A percentile compares a stretch with the other conserved stretches of the same genome.
These are phyloP conservation scores for Terana coerulea DNA, from an alignment of 768 basidiomycete genomes.

Conservation along the genomic window DNA sequence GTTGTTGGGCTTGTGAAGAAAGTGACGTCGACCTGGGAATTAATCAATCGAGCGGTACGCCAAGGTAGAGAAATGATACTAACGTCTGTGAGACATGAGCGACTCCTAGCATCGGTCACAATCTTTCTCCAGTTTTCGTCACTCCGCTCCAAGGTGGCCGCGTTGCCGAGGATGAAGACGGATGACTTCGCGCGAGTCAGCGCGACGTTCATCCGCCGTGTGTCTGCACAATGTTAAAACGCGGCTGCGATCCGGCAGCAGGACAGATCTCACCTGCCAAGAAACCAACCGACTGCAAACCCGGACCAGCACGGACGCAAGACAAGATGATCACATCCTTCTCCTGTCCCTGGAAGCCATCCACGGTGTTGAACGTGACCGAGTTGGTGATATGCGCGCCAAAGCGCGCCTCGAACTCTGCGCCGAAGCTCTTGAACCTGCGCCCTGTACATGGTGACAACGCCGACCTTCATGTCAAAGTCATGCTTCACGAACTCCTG, in stretches of 20 bases:
- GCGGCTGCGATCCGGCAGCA: background rate
- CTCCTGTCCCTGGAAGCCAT: slow-evolving; percentile 99
- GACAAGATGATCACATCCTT: slow-evolving; percentile 98
- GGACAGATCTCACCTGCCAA: slow-evolving; percentile 56
- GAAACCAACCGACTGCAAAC: slow-evolving; percentile 83
- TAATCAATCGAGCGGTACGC: slow-evolving; percentile 3
- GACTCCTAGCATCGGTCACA: slow-evolving; percentile 66
- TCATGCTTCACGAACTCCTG: slow-evolving; percentile 55
- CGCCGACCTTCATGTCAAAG: slow-evolving; percentile 53
- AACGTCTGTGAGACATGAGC: slow-evolving; percentile 65
- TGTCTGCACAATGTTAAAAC: slow-evolving; percentile 38
- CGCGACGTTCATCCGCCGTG: slow-evolving; percentile 97
- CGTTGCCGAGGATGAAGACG: slow-evolving; percentile 89
- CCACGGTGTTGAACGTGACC: slow-evolving; percentile 95
- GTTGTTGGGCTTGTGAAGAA: slow-evolving; percentile 35
- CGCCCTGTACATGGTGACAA: slow-evolving; percentile 94
- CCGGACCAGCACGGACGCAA: slow-evolving; percentile 90
- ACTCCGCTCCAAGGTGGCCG: slow-evolving; percentile 83
- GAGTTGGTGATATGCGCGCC: slow-evolving; percentile 64
- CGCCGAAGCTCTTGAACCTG: slow-evolving; percentile 75
- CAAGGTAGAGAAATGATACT: slow-evolving; percentile 17
- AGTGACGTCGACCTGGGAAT: slow-evolving; percentile 28
- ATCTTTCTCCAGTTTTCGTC: slow-evolving; percentile 78
- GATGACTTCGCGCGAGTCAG: slow-evolving; percentile 95
- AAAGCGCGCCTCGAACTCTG: slow-evolving; percentile 65